Conservation (phyloP, 805 yeast genomes). For the Kodamaea jinghongensis region DNA sequence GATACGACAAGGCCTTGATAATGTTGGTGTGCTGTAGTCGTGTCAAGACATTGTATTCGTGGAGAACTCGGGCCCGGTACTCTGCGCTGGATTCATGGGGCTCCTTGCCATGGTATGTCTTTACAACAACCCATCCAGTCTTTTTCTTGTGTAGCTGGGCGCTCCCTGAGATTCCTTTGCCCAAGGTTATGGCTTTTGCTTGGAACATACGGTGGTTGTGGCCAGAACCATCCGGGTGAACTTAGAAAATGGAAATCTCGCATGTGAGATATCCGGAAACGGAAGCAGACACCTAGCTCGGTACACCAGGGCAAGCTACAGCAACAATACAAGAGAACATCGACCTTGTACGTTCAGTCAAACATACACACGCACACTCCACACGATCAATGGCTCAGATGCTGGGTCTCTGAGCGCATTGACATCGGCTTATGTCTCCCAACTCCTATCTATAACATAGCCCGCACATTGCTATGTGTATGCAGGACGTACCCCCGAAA, state of each 20-base stretch:
- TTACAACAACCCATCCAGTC: slow-evolving; percentile 36
- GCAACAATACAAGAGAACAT: too few relatives aligned
- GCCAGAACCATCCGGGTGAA: background rate
- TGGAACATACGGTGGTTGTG: background rate
- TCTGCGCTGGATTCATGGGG: slow-evolving; percentile 38
- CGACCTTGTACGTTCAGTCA: too few relatives aligned
- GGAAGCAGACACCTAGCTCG: too few relatives aligned
- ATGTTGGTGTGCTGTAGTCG: slow-evolving; percentile 32
- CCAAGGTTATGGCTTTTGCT: background rate
- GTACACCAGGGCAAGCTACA: too few relatives aligned
- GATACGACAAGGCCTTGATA: slow-evolving; percentile 31
- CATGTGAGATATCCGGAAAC: too few relatives aligned
- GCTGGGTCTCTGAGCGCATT: too few relatives aligned
- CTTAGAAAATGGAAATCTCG: background rate
- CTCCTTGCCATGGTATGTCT: slow-evolving; percentile 42
- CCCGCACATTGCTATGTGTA: too few relatives aligned
- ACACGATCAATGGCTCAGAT: too few relatives aligned
- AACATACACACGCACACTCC: too few relatives aligned
- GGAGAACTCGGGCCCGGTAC: slow-evolving; percentile 33
- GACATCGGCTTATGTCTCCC: too few relatives aligned
- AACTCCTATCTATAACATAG: too few relatives aligned
- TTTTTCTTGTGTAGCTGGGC: slow-evolving; percentile 25
- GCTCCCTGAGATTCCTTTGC: slow-evolving; percentile 29
- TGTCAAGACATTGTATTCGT: slow-evolving; percentile 34
- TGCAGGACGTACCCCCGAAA: too few relatives aligned